Conservation (phyloP, 2,329 filamentous ascomycete species). For the Aureobasidium sp. region DNA sequence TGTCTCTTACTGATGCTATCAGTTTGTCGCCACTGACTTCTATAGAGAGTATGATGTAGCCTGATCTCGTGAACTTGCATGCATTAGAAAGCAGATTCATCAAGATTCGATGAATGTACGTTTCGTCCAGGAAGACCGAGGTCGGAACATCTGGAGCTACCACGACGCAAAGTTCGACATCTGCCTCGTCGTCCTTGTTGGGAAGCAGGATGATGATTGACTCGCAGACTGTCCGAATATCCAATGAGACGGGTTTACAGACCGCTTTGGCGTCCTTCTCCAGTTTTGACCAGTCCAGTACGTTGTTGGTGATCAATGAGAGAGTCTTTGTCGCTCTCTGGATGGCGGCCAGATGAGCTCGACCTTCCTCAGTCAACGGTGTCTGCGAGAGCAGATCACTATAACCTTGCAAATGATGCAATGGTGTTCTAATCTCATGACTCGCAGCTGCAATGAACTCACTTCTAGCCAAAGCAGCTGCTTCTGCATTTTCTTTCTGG, state of each 20-base stretch:
- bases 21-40: slow-evolving; percentile 7
- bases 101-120: slow-evolving; percentile 30
- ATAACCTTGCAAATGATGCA: slow-evolving; percentile 33
- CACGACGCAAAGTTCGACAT: slow-evolving; percentile 29
- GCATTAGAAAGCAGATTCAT: slow-evolving; percentile 33
- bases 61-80: slow-evolving; percentile 35
- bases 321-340: slow-evolving; percentile 31
- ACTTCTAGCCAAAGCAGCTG: slow-evolving; percentile 27
- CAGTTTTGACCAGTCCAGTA: slow-evolving; percentile 33
- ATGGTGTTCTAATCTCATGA: slow-evolving; percentile 32
- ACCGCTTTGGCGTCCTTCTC: slow-evolving; percentile 27
- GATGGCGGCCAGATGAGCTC: slow-evolving; percentile 28
- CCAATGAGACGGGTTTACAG: slow-evolving; percentile 27
- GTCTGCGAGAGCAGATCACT: slow-evolving; percentile 29
- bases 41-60: slow-evolving; percentile 56
- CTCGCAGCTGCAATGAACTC: slow-evolving; percentile 32
- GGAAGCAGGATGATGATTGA: slow-evolving; percentile 29
- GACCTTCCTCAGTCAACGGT: slow-evolving; percentile 28
- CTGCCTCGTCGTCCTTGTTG: slow-evolving; percentile 28
- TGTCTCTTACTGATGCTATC: slow-evolving; percentile 58
- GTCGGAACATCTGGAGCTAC: slow-evolving; percentile 28
- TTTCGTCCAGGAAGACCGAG: slow-evolving; percentile 30
- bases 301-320: slow-evolving; percentile 33
- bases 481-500: slow-evolving; percentile 30
- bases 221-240: slow-evolving; percentile 30